Base-by-base conservation (phyloP, 495 filamentous ascomycete species). In the Peziza echinospora region DNA sequence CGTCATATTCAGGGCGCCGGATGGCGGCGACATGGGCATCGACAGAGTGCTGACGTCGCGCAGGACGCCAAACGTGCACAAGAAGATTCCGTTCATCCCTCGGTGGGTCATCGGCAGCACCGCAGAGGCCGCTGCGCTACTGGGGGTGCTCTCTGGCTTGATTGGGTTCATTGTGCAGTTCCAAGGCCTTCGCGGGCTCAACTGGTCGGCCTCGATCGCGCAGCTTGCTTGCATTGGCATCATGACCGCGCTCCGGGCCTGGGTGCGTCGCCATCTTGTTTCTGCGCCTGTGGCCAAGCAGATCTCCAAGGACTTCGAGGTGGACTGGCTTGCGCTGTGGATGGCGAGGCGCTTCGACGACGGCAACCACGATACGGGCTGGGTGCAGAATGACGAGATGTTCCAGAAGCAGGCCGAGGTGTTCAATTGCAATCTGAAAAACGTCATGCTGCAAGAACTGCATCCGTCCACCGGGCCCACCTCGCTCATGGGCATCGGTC, bases 111-210 rank as follows among this genome's bases (percentile, higher is more conserved):
- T 9, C 10, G 10, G 19, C 6, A 9, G 19, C 19, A 42, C 10
- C 7, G 8, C 9, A 8, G 10, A 42, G 19, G 10, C 19, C 19
- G 8, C 7, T 42, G 19, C 60, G 0, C 21, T 57, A 7, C 17
- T 50, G 7, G 61, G 50, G 4, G 54, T 53, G 5, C 2, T 47
- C 2, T 19, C 64, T 1, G 66, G 64, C 5, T 47, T 72, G 39
- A n/a, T 60, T 2, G 71, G 70, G 1, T 73, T 70, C 39, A 49
- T 71, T 24, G 44, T 63, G 5, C 69, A 73, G 50, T 73, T 73
- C 47, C 53, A 67, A 5, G 70, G 70, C 1, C 49, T 70, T 3
- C 62, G 69, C 34, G 67, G 64, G 1, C 57, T 73, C 21, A 64
- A 71, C 41, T 63, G 68, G 19, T 67, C 65, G n/a, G 63, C 67